Percentiles rank a stretch among this genome's conserved stretches.
phyloP scores from a whole-genome alignment of 192 early-diverging fungal species.

The Dimargaris verticillata region DNA sequence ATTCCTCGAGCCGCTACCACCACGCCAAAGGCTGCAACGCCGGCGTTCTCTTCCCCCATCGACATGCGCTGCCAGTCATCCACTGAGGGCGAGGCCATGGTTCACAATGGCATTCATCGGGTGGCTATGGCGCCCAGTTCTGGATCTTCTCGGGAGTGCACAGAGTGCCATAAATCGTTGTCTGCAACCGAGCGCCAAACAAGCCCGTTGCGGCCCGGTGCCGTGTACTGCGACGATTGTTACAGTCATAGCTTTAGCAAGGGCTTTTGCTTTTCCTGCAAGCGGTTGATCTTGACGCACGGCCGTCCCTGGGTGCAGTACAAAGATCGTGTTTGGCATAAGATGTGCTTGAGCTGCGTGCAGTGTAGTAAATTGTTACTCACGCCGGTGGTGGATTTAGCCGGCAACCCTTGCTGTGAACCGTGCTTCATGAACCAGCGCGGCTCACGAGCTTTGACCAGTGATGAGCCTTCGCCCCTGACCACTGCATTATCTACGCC shows the following conservation, averaged over 20 bases:
- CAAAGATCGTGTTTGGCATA: conserved; percentile 28
- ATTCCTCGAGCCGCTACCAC: background rate
- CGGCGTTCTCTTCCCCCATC: background rate
- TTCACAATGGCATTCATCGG: background rate
- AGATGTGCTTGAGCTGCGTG: conserved; percentile 29
- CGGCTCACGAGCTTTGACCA: no score
- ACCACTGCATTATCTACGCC: no score
- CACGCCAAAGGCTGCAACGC: background rate
- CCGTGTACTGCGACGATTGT: conserved; percentile 27
- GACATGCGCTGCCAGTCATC: background rate
- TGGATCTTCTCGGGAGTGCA: conserved; percentile 13
- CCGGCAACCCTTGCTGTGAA: conserved; percentile 25
- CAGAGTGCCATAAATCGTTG: conserved; percentile 18
- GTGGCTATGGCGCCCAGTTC: background rate
- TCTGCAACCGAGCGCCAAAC: conserved; percentile 25
- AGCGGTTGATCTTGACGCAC: conserved; percentile 26
- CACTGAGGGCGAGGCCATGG: background rate
- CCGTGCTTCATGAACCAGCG: conserved; percentile 28
- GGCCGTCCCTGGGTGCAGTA: conserved; percentile 31
- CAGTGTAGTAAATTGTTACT: conserved; percentile 22
- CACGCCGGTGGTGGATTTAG: conserved; percentile 22
- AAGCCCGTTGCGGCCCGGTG: conserved; percentile 24
- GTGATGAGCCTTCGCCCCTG: no score
- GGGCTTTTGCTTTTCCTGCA: conserved; percentile 25
- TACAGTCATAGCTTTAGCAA: conserved; percentile 30